These are phyloP conservation scores for Saturnispora sekii DNA, from an alignment of 805 yeast species.

Conservation along the genomic window DNA sequence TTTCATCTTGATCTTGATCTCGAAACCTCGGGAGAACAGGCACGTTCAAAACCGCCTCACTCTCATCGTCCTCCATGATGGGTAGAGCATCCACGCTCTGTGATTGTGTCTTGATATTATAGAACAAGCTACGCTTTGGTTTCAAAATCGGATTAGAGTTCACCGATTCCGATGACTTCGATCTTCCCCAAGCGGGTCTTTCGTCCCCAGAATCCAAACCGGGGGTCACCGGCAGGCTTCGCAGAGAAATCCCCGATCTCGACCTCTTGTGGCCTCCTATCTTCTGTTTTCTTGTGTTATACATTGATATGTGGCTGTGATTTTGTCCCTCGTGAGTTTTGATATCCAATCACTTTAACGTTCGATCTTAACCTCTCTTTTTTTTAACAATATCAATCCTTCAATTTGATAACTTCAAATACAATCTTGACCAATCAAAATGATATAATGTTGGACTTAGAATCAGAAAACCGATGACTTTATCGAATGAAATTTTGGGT, in stretches of 20 bases:
- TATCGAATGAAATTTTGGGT: too few relatives aligned
- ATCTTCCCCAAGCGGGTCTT: slow-evolving; percentile 4
- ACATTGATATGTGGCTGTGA: not conserved
- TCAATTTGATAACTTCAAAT: too few relatives aligned
- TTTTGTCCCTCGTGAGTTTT: not conserved
- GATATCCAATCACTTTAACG: not conserved
- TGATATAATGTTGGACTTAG: not conserved
- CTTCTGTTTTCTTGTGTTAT: not conserved
- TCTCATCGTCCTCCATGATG: slow-evolving; percentile 26
- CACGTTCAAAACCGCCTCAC: slow-evolving; percentile 16
- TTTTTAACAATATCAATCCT: too few relatives aligned
- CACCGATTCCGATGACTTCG: slow-evolving; percentile 9
- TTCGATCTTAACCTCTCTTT: too few relatives aligned
- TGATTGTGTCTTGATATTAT: slow-evolving; percentile 1
- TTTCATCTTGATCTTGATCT: not conserved
- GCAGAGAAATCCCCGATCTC: not conserved
- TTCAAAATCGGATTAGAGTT: not conserved
- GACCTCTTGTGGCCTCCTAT: slow-evolving; percentile 3
- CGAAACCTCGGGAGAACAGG: slow-evolving; percentile 23
- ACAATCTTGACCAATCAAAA: not conserved
- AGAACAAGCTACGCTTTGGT: not conserved
- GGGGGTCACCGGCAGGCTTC: not conserved
- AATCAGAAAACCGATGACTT: too few relatives aligned
- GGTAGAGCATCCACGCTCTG: slow-evolving; percentile 18
- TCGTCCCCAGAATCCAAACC: not conserved